These are phyloP conservation scores for Aspergillus sp. DNA, from an alignment of 2,329 filamentous ascomycete species.

Conservation along the genomic window DNA sequence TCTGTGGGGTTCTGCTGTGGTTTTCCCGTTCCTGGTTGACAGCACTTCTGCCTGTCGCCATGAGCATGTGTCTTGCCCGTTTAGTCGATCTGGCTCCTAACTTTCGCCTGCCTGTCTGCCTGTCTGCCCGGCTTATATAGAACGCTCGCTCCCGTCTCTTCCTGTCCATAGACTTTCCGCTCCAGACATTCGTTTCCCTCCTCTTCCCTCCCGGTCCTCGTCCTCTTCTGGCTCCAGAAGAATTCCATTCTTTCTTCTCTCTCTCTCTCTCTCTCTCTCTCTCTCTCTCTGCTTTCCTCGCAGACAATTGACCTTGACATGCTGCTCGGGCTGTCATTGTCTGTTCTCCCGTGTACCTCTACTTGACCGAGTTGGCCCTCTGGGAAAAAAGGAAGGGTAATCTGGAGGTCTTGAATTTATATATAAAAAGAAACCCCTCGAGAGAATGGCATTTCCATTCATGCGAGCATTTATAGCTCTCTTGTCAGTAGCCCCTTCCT, in stretches of 20 bases:
- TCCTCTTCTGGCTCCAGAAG: conserved; percentile 6
- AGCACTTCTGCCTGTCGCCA: neutral
- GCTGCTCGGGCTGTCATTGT: too few relatives aligned
- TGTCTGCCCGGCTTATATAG: neutral
- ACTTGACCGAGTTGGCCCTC: too few relatives aligned
- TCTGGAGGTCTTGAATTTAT: too few relatives aligned
- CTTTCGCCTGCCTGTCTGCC: neutral
- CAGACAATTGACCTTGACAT: conserved; percentile 5
- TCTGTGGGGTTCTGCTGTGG: conserved; percentile 6
- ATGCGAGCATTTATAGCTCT: conserved; percentile 33
- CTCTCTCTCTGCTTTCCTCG: conserved; percentile 6
- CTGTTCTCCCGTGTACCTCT: too few relatives aligned
- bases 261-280: conserved; percentile 8
- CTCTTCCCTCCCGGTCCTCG: conserved; percentile 6
- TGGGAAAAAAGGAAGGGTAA: too few relatives aligned
- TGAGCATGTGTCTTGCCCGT: too few relatives aligned
- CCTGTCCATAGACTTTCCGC: conserved; percentile 5
- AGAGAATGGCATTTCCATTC: conserved; percentile 29
- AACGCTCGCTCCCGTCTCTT: neutral
- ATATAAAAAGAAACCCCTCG: neutral
- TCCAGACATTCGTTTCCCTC: conserved; percentile 18
- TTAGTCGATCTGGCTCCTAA: neutral
- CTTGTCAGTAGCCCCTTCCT: conserved; percentile 25
- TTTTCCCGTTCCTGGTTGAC: neutral
- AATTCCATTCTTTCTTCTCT: conserved; percentile 8